Base-by-base conservation (phyloP, 768 basidiomycete genomes). In the Pisolithus tinctorius region DNA sequence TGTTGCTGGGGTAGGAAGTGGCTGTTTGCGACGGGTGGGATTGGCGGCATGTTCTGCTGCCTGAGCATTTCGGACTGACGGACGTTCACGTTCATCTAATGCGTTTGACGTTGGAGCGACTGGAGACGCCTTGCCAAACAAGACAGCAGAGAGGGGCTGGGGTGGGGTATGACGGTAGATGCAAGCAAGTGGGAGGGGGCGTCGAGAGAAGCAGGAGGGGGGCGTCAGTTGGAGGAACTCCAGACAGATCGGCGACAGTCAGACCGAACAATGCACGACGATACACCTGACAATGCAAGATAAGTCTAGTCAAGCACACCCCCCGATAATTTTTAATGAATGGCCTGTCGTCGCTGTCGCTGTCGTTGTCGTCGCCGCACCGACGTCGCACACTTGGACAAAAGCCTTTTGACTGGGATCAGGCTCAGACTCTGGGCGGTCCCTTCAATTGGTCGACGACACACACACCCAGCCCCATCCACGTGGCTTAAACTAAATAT, bases 21-120 rank as follows among this genome's bases (percentile, higher is more conserved):
- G 8, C 58, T 58, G 13, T 66, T 56, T 67, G 79, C 73, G 47
- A 61, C 60, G 42, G 66, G 67, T 44, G 68, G 52, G 54, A 75
- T 67, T 61, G 73, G 73, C 40, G 67, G 58, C 55, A 76, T 69
- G 60, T 66, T 66, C 64, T 69, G 71, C 53, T 69, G 65, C 56
- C 77, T 75, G 47, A 81, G 57, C 69, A 81, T 70, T 57, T 81
- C 75, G 55, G 59, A 50, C 49, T 58, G 57, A 49, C 74, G 78
- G 58, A 68, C 63, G 73, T 80, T 82, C 79, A 82, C 48, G 43
- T 39, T 31, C 34, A 23, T 16, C 27, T 4, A 38, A 27, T 20
- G 16, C 23, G 52, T 48, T 48, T 13, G 26, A 26, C 27, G 20
- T 29, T 26, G 43, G 10, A 14, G 49, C 50, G 56, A 51, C 52